Percentiles rank a stretch among this genome's conserved stretches.
phyloP scores from a whole-genome alignment of 176 grass and related monocot species.

The Carex littledalei region DNA sequence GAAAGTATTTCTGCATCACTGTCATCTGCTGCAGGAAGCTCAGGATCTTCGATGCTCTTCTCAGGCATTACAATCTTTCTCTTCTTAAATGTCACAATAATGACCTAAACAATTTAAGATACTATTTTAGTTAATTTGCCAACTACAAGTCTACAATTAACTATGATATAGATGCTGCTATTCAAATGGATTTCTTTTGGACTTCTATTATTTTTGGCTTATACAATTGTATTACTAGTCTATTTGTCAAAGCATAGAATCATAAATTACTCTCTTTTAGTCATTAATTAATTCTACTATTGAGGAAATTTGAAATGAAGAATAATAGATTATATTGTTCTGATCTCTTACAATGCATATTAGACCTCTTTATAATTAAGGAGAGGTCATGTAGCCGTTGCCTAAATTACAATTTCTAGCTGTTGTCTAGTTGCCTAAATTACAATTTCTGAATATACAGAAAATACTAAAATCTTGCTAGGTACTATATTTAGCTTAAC shows the following conservation, averaged over 20 bases:
- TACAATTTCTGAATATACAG: no score
- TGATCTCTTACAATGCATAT: no score
- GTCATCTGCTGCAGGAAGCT: neutral
- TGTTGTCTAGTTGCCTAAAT: no score
- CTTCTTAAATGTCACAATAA: constrained; percentile 37
- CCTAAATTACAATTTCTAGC: no score
- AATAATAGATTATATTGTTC: no score
- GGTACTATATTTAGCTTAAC: no score
- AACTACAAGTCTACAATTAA: neutral
- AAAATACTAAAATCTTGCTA: no score
- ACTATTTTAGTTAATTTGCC: neutral
- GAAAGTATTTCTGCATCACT: neutral
- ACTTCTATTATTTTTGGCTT: neutral
- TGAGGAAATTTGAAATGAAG: no score
- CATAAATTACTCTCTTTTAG: neutral
- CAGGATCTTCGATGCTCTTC: constrained; percentile 21
- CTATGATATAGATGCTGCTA: neutral
- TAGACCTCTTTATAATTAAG: no score
- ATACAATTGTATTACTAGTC: neutral
- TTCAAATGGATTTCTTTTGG: neutral
- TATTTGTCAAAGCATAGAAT: neutral
- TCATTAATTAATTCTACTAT: neutral
- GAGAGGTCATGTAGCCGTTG: no score
- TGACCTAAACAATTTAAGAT: constrained; percentile 19
- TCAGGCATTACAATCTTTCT: constrained; percentile 33